A percentile compares a stretch with the other conserved stretches of the same genome.
Evolutionary conservation across 2,329 filamentous ascomycete species (phyloP).

Genomic region (Aspergillus sojae): DNA sequence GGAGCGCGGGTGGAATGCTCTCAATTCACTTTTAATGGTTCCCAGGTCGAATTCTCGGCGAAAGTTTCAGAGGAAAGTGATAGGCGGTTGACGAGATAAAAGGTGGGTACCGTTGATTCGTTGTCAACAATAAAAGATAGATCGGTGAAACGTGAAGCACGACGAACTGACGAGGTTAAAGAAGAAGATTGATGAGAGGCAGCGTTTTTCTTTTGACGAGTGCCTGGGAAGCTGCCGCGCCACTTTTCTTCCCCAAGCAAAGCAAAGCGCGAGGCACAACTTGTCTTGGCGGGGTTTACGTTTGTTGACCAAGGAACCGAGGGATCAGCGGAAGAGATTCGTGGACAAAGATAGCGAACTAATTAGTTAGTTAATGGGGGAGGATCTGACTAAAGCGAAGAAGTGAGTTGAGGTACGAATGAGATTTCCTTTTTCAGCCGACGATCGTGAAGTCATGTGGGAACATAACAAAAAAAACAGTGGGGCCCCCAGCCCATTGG

Average conservation of each 20-base stretch:
- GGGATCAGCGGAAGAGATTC: slow-evolving; percentile 9
- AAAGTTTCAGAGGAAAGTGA: slow-evolving; percentile 13
- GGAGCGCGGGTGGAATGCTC: slow-evolving; percentile 28
- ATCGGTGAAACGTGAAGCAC: neutral
- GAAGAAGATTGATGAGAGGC: neutral
- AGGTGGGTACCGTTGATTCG: neutral
- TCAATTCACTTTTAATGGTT: slow-evolving; percentile 11
- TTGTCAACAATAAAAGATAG: neutral
- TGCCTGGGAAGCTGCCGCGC: slow-evolving; percentile 1
- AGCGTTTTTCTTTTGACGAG: slow-evolving; percentile 1
- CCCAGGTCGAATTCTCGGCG: slow-evolving; percentile 14
- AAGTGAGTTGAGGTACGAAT: neutral
- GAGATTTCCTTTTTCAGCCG: neutral
- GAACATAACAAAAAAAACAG: slow-evolving; percentile 6
- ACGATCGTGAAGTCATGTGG: slow-evolving; percentile 4
- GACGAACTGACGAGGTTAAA: neutral
- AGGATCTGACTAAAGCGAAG: neutral
- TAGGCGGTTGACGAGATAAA: slow-evolving; percentile 5
- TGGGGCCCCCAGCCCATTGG: neutral
- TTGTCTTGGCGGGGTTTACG: neutral
- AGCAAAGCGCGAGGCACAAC: slow-evolving; percentile 5
- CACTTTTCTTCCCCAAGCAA: neutral
- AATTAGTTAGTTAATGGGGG: neutral
- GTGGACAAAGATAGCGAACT: neutral
- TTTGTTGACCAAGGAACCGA: slow-evolving; percentile 18